A percentile compares a stretch with the other conserved stretches of the same genome.
These are phyloP conservation scores for Tolypocladium album DNA, from an alignment of 2,329 filamentous ascomycete species.

Conservation along the genomic window DNA sequence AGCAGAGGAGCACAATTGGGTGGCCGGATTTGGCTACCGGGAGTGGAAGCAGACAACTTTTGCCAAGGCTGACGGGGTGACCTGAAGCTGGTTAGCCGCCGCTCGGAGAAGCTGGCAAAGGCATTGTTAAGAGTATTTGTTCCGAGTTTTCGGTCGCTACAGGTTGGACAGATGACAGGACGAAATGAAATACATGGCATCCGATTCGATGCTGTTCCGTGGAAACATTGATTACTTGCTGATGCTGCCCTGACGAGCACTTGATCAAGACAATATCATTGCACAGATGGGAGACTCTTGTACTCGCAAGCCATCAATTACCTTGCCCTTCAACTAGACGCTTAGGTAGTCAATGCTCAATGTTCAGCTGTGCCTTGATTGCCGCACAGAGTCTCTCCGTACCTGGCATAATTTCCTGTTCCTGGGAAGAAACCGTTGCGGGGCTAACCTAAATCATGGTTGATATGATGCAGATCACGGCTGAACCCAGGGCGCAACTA, in stretches of 20 bases:
- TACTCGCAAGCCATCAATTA: background rate
- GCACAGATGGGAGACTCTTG: background rate
- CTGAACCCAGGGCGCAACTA: background rate
- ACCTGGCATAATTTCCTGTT: background rate
- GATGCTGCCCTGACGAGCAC: background rate
- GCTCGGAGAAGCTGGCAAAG: background rate
- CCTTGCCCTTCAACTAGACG: background rate
- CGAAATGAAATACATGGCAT: background rate
- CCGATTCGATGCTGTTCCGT: background rate
- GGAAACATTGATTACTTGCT: background rate
- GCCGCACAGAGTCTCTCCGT: background rate
- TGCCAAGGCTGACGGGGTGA: background rate
- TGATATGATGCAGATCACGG: background rate
- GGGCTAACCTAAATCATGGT: background rate
- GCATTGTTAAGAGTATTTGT: background rate
- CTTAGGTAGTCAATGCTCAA: background rate
- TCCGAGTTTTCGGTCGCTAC: background rate
- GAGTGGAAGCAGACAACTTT: background rate
- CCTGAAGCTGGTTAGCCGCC: background rate
- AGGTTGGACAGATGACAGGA: background rate
- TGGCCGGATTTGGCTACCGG: background rate
- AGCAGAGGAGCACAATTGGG: background rate
- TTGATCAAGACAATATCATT: background rate
- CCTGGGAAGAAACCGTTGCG: background rate
- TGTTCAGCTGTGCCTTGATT: background rate